Conservation (phyloP, 495 filamentous ascomycete species). For the Peziza echinospora region DNA sequence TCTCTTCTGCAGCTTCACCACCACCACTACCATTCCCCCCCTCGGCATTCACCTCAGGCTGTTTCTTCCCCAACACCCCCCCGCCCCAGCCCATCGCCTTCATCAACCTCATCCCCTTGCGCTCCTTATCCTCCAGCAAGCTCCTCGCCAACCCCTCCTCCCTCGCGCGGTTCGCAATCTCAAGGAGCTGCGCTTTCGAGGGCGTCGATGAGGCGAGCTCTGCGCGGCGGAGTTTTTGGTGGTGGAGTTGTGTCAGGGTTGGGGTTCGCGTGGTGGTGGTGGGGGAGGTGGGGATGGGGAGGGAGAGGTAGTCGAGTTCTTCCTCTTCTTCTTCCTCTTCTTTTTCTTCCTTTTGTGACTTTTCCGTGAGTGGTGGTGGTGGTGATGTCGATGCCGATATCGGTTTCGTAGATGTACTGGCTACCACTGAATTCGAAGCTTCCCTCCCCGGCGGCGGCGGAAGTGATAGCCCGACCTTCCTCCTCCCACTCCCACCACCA, state of each 20-base stretch:
- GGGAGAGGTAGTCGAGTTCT: constrained; percentile 46
- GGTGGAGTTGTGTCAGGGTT: constrained; percentile 1
- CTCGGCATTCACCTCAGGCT: constrained; percentile 3
- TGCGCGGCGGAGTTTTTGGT: constrained; percentile 23
- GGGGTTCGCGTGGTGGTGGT: background rate
- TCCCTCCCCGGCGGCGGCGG: too few relatives aligned
- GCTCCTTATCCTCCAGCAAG: constrained; percentile 34
- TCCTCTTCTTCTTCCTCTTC: constrained; percentile 30
- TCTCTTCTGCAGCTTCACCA: constrained; percentile 1
- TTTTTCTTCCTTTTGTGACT: too few relatives aligned
- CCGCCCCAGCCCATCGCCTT: constrained; percentile 76
- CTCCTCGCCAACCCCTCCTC: constrained; percentile 53
- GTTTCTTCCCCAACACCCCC: constrained; percentile 41
- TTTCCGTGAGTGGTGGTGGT: too few relatives aligned
- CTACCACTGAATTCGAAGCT: too few relatives aligned
- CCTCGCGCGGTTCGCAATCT: constrained; percentile 42
- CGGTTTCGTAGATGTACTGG: too few relatives aligned
- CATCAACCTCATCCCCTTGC: constrained; percentile 87
- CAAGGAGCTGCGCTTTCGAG: constrained; percentile 65
- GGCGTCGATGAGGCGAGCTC: constrained; percentile 32
- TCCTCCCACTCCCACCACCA: too few relatives aligned
- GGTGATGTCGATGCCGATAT: too few relatives aligned
- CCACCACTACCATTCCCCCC: background rate
- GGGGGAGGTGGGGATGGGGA: constrained; percentile 26
- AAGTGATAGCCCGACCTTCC: too few relatives aligned